Base-by-base conservation (phyloP, 495 filamentous ascomycete genomes). In the Aspergillus cavernicola region DNA sequence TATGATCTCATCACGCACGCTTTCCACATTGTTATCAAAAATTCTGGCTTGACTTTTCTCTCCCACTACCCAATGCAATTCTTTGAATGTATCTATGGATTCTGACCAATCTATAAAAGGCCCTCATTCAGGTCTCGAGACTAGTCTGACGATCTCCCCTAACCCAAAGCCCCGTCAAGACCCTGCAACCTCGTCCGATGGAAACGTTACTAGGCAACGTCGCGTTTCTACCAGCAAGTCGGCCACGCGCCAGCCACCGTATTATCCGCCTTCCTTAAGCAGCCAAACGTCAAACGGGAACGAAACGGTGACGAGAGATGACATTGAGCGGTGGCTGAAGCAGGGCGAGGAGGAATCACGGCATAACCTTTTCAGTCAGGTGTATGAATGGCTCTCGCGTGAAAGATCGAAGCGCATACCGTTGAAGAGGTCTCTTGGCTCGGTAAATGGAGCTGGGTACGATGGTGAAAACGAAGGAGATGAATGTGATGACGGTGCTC, bases 301-400 rank as follows among this genome's bases (percentile, higher is more conserved):
- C 20, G 68, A 70, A 36, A 41, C 57, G 1, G 50, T 51, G 24
- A 42, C 51, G 2, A 52, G 53, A 9, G 65, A 69, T 20, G 68
- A 68, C 0, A 60, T 59, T 11, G 72, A 70, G 13, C 53, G 58
- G 8, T 44, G 40, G 12, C 23, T 56, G 40, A 70, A 61, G 46
- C 40, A 45, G 26, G 40, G 58, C 18, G 67, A 71, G 11, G 66
- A 71, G 18, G 71, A 74, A 40, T 45, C 60, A 11, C 71, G 71
- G 37, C 44, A 66, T 46, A 61, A 50, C 48, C 69, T 96, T 6
- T 64, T 92, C 33, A 74, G 80, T 36, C 88, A 92, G 63, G 83
- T 96, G 19, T 73, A 77, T 18, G 82, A 85, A 52, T 96, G 91
- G 91, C 74, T 96, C 35, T 79, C 89, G 47, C 78, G 81, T 36